Base-by-base conservation (phyloP, 129 eudicot genomes). In the Helichrysum umbraculigerum region DNA sequence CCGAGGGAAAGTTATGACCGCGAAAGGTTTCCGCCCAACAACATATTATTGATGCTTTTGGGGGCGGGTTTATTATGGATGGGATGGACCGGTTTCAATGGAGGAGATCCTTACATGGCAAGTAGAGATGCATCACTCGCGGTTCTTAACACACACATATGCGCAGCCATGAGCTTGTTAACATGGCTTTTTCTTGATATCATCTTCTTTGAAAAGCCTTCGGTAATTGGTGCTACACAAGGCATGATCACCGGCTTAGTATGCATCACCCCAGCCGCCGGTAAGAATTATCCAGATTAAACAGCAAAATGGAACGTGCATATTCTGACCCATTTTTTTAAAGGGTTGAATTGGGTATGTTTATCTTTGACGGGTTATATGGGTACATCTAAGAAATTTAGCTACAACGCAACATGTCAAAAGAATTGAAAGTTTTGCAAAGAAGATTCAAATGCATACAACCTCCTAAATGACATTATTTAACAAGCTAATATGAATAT, bases 71-170 rank as follows among this genome's bases (percentile, higher is more conserved):
- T 88, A 64, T 79, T 91, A 66, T 91, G 96, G 96, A 91, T 91
- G 96, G 96, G 96, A 4, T 91, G 96, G 96, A 91, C 91, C 0
- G 93, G 96, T 37, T 91, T 91, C 91, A 91, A 91, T 29, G 91
- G 93, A 4, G 97, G 93, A 69, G 97, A 88, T 84, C 97, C 97
- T 35, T 91, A 88, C 60, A 78, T 76, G 83, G 97, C 88, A 39
- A 91, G 93, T 71, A 79, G 72, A 15, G 93, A 91, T 66, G 97
- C 97, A 70, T 86, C 97, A 35, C 83, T 91, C 0, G 93, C 97
- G 41, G 91, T 91, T 34, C 86, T 91, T 68, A 91, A 91, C 82
- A 91, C 97, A 12, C 97, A 91, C 37, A 82, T 88, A 17, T 88
- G 97, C 25, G 89, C 93, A 7, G 93, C 93, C 35, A 88, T 81